Percentiles rank a stretch among this genome's conserved stretches.
Conservation (phyloP, 164 flowering plant genomes). For the Umbilicus rupestris region DNA sequence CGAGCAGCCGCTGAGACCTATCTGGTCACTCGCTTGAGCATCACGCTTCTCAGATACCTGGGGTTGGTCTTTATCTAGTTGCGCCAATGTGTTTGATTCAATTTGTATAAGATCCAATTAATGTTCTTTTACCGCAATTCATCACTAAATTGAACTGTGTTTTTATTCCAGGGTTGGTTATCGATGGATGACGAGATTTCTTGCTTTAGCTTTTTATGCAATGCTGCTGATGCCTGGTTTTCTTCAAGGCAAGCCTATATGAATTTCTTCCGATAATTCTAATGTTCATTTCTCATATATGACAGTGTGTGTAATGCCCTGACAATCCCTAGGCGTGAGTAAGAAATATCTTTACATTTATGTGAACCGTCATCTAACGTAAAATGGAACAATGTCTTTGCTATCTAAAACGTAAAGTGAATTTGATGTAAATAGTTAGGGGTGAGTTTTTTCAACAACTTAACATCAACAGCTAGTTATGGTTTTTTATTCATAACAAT, state of each 20-base stretch:
- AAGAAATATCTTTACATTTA: no score
- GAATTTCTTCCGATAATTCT: not conserved
- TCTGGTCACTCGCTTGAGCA: conserved; percentile 26
- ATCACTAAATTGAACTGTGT: not conserved
- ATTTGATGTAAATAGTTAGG: no score
- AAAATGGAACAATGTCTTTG: no score
- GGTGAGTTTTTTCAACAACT: no score
- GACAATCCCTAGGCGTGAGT: no score
- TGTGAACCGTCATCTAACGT: no score
- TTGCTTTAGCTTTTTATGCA: conserved; percentile 77
- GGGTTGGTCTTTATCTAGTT: conserved; percentile 16
- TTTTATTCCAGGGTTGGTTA: conserved; percentile 79
- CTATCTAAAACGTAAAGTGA: no score
- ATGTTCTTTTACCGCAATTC: not conserved
- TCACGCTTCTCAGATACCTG: conserved; percentile 32
- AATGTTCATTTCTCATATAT: no score
- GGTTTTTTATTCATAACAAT: no score
- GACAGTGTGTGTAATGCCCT: no score
- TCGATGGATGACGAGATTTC: conserved; percentile 67
- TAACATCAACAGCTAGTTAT: no score
- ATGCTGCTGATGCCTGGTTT: conserved; percentile 91
- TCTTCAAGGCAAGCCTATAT: conserved; percentile 52
- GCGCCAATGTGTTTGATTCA: no score
- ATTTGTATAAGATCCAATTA: not conserved
- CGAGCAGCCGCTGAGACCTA: conserved; percentile 37